phyloP scores from a whole-genome alignment of 257 asterid genomes.

The Striga asiatica region DNA sequence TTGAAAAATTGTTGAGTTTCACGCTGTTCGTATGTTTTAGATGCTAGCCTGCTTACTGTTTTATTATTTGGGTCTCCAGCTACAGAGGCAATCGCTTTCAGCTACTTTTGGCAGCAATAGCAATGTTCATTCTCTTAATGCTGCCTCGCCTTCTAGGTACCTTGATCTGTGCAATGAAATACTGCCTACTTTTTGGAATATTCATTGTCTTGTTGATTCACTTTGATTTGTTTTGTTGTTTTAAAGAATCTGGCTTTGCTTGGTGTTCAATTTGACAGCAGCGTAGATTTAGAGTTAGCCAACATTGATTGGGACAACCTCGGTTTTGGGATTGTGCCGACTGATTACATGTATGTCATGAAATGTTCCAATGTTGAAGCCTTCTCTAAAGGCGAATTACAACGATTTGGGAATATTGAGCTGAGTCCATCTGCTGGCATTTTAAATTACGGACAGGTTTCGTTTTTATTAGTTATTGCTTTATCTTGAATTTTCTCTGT shows the following conservation, averaged over 20 bases:
- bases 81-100: slow-evolving; percentile 21
- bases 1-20: too few species aligned
- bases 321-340: slow-evolving; percentile 38
- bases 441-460: slow-evolving; percentile 74
- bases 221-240: neutral
- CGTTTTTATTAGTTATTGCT: too few species aligned
- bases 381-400: slow-evolving; percentile 51
- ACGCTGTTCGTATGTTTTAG: neutral
- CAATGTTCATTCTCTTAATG: slow-evolving; percentile 20
- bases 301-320: slow-evolving; percentile 69
- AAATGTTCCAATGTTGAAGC: slow-evolving; percentile 44
- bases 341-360: slow-evolving; percentile 67
- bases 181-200: neutral
- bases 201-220: neutral
- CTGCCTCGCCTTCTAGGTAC: slow-evolving; percentile 36
- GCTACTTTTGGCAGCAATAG: slow-evolving; percentile 11
- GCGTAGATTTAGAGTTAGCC: slow-evolving; percentile 20
- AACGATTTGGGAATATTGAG: slow-evolving; percentile 69
- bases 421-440: slow-evolving; percentile 70
- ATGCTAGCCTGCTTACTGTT: neutral
- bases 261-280: too few species aligned
- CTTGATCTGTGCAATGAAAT: too few species aligned
- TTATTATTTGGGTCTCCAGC: slow-evolving; percentile 6
- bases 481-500: too few species aligned
- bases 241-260: neutral